phyloP scores from a whole-genome alignment of 2,329 filamentous ascomycete genomes.

The Periconia macrospinosa region DNA sequence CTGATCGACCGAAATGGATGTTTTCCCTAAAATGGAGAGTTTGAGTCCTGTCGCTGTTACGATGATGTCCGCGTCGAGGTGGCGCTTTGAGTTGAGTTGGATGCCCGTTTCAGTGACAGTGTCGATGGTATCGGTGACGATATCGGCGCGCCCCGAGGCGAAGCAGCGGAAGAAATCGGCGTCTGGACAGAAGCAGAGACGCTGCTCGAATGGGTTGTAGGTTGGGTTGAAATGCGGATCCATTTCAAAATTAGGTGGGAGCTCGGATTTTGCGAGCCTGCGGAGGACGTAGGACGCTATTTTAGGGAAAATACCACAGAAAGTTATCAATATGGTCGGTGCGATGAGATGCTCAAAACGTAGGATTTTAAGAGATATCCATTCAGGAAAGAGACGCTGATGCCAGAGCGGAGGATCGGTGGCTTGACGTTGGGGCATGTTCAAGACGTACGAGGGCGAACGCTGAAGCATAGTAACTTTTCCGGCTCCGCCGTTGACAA shows the following conservation, averaged over 20 bases:
- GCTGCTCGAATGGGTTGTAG: constrained; percentile 66
- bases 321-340: constrained; percentile 52
- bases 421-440: constrained; percentile 50
- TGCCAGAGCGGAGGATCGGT: constrained; percentile 40
- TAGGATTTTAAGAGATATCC: constrained; percentile 51
- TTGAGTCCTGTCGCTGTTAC: constrained; percentile 67
- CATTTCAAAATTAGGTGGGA: constrained; percentile 52
- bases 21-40: constrained; percentile 58
- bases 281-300: constrained; percentile 54
- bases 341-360: constrained; percentile 57
- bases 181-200: constrained; percentile 70
- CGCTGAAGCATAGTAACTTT: constrained; percentile 80
- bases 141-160: constrained; percentile 52
- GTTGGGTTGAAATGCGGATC: constrained; percentile 51
- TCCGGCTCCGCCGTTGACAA: constrained; percentile 63
- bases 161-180: constrained; percentile 61
- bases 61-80: constrained; percentile 62
- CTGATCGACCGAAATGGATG: constrained; percentile 57
- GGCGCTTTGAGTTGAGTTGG: constrained; percentile 49
- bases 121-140: constrained; percentile 60
- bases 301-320: constrained; percentile 58
- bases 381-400: constrained; percentile 49
- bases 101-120: constrained; percentile 54
- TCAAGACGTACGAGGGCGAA: constrained; percentile 65
- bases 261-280: constrained; percentile 47